Evolutionary conservation across 495 filamentous ascomycete species (phyloP), one percentile per base, ranked within the genome.

Genomic region (Ramalina peruviana): DNA sequence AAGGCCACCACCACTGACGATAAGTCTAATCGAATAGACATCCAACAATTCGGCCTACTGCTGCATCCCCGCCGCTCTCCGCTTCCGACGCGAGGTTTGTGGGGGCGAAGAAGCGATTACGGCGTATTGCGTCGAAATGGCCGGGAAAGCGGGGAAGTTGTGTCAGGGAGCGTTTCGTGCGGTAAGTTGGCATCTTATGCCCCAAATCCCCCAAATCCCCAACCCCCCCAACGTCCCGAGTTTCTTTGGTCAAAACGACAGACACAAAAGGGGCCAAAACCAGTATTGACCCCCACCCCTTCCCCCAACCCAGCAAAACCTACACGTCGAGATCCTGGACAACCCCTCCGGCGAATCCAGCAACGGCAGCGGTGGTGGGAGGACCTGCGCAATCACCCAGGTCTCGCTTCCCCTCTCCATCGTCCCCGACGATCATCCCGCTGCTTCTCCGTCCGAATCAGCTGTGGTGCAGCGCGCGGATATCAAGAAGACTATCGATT

Each of bases 61-160:
- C 1, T 86, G 82, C 52, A 71, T 90, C 1, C 74, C 79, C 3
- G 82, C 83, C 3, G 78, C 82, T 0, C 65, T 94, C 20, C 62
- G 68, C 21, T 94, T 81, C 70, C 72, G 88, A 3, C 51, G 68
- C 20, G 67, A 76, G 37, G 68, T 86, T 37, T 75, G 83, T 33
- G 88, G 87, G 9, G 87, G 89, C 10, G 89, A 96, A 58, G 67
- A 73, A 2, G 67, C 64, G 5, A 85, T 94, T 48, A 63, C 72
- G 38, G 56, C 58, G 0, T 90, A 93, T 54, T 67, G 63, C 27
- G 58, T 67, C 0, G 53, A 62, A 0, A 60, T 94, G 21, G 82
- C 82, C 2, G 66, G 68, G 12, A 65, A 73, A 48, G 87, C 72
- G 0, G 88, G 68, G 38, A 55, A 62, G 2, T 74, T 80, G 9